Conservation (phyloP, 2,329 filamentous ascomycete species). For the Lachnellula occidentalis region DNA sequence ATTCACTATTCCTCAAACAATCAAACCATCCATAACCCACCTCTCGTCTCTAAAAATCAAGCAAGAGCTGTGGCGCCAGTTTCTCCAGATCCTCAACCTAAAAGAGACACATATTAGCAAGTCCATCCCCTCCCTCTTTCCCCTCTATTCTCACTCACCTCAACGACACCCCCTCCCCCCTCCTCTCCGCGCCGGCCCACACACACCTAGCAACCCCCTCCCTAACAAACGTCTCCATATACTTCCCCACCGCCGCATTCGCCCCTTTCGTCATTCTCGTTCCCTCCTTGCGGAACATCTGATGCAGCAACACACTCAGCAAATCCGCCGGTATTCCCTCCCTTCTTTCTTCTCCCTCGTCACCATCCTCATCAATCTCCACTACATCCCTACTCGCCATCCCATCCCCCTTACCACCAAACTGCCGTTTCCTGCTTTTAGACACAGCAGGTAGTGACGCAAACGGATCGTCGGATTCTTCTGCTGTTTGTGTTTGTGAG, state of each 20-base stretch:
- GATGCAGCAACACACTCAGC: constrained; percentile 69
- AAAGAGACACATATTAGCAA: constrained; percentile 6
- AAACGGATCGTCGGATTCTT: constrained; percentile 11
- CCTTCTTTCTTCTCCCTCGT: constrained; percentile 6
- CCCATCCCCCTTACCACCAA: background rate
- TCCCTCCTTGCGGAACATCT: constrained; percentile 65
- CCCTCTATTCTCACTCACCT: background rate
- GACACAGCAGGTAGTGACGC: background rate
- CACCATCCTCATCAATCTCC: background rate
- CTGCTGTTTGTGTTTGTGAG: background rate
- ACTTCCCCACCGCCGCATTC: constrained; percentile 71
- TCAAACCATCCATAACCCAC: background rate
- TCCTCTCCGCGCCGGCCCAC: constrained; percentile 55
- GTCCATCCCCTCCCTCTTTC: background rate
- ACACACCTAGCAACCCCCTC: constrained; percentile 80
- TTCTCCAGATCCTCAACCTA: constrained; percentile 59
- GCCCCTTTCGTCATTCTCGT: constrained; percentile 74
- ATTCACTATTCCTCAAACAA: too few species aligned
- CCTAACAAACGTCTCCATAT: constrained; percentile 85
- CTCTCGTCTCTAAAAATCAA: background rate
- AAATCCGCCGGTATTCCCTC: constrained; percentile 62
- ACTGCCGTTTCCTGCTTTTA: background rate
- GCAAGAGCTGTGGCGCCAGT: constrained; percentile 39
- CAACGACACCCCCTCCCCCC: constrained; percentile 26
- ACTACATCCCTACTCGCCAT: too few species aligned